Percentiles rank a stretch among this genome's conserved stretches.
Conservation (phyloP, 768 basidiomycete genomes). For the Boletus pseudo-olivaceus region DNA sequence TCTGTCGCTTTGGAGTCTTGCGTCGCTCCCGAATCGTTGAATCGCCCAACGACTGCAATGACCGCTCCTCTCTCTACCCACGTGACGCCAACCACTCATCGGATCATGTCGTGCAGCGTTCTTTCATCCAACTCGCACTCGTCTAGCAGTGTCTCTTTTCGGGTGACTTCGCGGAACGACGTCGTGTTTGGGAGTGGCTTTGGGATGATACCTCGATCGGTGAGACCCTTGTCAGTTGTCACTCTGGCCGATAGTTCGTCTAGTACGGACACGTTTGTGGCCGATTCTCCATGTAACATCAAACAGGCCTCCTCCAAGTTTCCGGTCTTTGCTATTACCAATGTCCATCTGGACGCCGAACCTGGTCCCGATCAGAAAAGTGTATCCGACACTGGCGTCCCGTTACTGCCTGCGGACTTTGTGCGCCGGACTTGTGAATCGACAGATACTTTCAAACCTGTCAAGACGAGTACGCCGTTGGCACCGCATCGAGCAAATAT, state of each 20-base stretch:
- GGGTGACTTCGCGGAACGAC: neutral
- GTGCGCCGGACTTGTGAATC: neutral
- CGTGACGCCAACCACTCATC: conserved; percentile 7
- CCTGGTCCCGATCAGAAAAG: neutral
- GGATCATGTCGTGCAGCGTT: neutral
- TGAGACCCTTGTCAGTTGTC: conserved; percentile 6
- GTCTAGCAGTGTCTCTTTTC: conserved; percentile 9
- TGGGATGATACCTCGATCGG: neutral
- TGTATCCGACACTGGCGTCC: neutral
- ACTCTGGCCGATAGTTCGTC: conserved; percentile 11
- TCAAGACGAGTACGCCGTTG: conserved; percentile 18
- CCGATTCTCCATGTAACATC: conserved; percentile 17
- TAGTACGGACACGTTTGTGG: conserved; percentile 22
- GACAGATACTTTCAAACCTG: conserved; percentile 11
- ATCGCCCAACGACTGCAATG: neutral
- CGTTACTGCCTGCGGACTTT: neutral
- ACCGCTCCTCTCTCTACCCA: neutral
- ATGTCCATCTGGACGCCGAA: neutral
- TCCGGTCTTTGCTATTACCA: conserved; percentile 1
- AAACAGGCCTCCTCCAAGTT: conserved; percentile 6
- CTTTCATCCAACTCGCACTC: neutral
- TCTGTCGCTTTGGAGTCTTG: neutral
- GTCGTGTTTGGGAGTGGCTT: neutral
- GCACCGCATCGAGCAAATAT: neutral
- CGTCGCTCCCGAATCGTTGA: neutral